Base-by-base conservation (phyloP, 1,284 basidiomycete species). In the Coniophora puteana region DNA sequence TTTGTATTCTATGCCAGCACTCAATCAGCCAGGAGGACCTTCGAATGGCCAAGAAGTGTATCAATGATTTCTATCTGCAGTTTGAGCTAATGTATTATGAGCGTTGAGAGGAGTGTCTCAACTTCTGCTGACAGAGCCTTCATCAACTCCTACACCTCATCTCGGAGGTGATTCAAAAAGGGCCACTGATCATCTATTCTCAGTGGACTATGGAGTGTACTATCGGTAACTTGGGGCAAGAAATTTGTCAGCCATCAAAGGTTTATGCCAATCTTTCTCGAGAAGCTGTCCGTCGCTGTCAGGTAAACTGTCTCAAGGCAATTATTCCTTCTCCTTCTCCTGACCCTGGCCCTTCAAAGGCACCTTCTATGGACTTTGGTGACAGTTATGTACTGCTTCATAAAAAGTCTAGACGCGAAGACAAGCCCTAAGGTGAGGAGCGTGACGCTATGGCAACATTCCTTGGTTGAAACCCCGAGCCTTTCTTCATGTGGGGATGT, bases 91-190 rank as follows among this genome's bases (percentile, higher is more conserved):
- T 10, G 20, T 35, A 35, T 35, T 35, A 35, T 20, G 17, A 35
- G 14, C 33, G 21, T 10, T 20, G 33, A 13, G 10, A 8, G 8
- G 33, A 35, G 5, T 21, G 21, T 5, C 8, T 35, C 5, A 14
- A 35, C 23, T 35, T 35, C 21, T n/a, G 17, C 8, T 21, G 33
- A 8, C 33, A 13, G 8, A 20, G 17, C n/a, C 13, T 35, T 13
- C 33, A 35, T 14, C 5, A 5, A 6, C 17, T 23, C 21, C 8
- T 10, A 16, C 33, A 35, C 23, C n/a, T 31, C 6, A 18, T 18
- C 7, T 18, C 29, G 8, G 63, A 66, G 41, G 50, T 51, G 14
- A 13, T 35, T 11, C 50, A 50, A 1, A 32, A 55, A n/a, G 62
- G 65, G 4, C 62, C 62, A 8, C 43, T 33, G 3, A 39, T 40